These are phyloP conservation scores for Collybia sordida DNA, from an alignment of 768 basidiomycete genomes.

Conservation along the genomic window DNA sequence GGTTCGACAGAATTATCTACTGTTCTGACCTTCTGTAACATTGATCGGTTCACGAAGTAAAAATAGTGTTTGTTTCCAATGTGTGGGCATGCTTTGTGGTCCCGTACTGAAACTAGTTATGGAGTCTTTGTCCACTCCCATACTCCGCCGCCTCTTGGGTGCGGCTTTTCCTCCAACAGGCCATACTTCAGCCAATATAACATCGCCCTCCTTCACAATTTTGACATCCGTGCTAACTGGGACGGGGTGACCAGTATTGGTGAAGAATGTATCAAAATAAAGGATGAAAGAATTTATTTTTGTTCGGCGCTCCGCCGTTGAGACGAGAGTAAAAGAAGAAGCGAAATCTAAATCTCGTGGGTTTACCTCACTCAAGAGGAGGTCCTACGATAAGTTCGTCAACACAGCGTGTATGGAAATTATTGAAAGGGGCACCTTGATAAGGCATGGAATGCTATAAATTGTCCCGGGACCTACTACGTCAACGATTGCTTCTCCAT, in stretches of 20 bases:
- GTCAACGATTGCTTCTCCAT: constrained; percentile 84
- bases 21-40: constrained; percentile 67
- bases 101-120: constrained; percentile 89
- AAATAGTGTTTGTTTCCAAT: constrained; percentile 97
- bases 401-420: background rate
- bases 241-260: constrained; percentile 49
- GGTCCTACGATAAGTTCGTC: constrained; percentile 54
- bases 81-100: constrained; percentile 82
- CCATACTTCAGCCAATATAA: constrained; percentile 77
- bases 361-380: constrained; percentile 65
- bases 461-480: constrained; percentile 66
- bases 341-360: constrained; percentile 77
- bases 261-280: constrained; percentile 97
- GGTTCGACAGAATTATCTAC: too few relatives aligned
- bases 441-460: constrained; percentile 56
- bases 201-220: constrained; percentile 55
- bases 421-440: constrained; percentile 57
- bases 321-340: constrained; percentile 73
- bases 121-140: constrained; percentile 44
- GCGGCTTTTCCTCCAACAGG: constrained; percentile 69
- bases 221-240: constrained; percentile 52
- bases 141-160: constrained; percentile 58
- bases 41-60: constrained; percentile 75
- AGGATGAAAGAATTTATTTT: constrained; percentile 81
- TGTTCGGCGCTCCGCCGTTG: constrained; percentile 55